These are phyloP conservation scores for Citropsis articulata DNA, from an alignment of 345 rosid genomes.

Conservation along the genomic window DNA sequence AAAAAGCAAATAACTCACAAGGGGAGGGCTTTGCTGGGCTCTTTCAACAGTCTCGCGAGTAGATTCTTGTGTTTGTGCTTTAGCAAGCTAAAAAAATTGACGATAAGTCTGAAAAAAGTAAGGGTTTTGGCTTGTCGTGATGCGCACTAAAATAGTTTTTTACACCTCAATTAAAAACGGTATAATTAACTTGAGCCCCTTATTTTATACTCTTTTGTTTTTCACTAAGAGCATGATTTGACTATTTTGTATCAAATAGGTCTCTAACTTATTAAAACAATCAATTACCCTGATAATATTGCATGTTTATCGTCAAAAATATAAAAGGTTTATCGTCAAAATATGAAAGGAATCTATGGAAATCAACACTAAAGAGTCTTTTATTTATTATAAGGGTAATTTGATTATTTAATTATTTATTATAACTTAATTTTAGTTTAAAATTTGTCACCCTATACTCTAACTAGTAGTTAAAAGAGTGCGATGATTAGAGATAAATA, in stretches of 20 bases:
- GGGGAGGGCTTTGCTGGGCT: conserved; percentile 1
- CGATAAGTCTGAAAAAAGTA: not conserved
- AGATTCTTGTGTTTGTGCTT: conserved; percentile 13
- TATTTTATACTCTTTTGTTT: too few species aligned
- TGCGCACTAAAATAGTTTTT: not conserved
- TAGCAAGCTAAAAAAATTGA: not conserved
- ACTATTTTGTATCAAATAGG: not conserved
- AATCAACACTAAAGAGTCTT: not conserved
- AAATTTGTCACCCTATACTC: too few species aligned
- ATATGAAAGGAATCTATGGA: too few species aligned
- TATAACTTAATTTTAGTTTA: too few species aligned
- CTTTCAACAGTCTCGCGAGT: not conserved
- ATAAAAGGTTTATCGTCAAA: too few species aligned
- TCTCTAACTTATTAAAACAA: not conserved
- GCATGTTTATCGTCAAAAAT: not conserved
- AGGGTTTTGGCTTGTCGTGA: conserved; percentile 8
- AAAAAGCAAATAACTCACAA: not conserved
- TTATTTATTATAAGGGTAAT: too few species aligned
- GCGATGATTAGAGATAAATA: rapidly evolving
- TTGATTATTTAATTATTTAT: too few species aligned
- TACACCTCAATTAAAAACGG: not conserved
- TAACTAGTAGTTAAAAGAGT: too few species aligned
- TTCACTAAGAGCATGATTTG: not conserved
- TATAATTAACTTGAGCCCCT: not conserved
- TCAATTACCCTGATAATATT: too few species aligned